A percentile compares a stretch with the other conserved stretches of the same genome.
phyloP scores from a whole-genome alignment of 805 yeast genomes.

The Maudiozyma serrabonitensis region DNA sequence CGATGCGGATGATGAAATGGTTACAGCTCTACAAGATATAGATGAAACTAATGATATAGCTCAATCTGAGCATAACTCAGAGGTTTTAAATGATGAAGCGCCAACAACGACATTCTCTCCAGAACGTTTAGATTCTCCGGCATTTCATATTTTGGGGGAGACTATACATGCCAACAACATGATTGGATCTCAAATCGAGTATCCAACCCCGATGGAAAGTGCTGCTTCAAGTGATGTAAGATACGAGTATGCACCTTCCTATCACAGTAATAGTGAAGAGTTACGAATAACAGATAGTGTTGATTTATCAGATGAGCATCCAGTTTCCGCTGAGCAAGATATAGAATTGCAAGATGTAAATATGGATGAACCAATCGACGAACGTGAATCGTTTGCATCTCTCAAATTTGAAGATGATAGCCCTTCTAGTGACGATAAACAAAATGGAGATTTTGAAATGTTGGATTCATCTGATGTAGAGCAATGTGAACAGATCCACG shows the following conservation, averaged over 20 bases:
- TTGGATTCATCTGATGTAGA: background rate
- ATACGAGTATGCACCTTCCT: background rate
- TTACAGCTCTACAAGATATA: background rate
- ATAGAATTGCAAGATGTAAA: background rate
- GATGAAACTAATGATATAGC: background rate
- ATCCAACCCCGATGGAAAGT: background rate
- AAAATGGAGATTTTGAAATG: background rate
- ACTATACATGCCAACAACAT: background rate
- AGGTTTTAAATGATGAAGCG: background rate
- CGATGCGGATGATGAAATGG: background rate
- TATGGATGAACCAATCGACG: background rate
- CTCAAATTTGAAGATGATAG: too few species aligned
- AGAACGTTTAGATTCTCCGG: background rate
- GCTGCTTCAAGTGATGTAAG: background rate
- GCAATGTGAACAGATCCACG: too few species aligned
- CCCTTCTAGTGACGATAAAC: too few species aligned
- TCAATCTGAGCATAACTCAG: background rate
- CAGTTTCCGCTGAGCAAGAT: background rate
- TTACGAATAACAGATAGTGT: too few species aligned
- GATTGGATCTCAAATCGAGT: background rate
- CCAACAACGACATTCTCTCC: too few species aligned
- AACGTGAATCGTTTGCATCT: too few species aligned
- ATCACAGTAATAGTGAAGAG: too few species aligned
- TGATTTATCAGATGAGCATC: too few species aligned
- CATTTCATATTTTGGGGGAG: background rate